phyloP scores from a whole-genome alignment of 1,284 basidiomycete species.

The Apiotrichum sp. region DNA sequence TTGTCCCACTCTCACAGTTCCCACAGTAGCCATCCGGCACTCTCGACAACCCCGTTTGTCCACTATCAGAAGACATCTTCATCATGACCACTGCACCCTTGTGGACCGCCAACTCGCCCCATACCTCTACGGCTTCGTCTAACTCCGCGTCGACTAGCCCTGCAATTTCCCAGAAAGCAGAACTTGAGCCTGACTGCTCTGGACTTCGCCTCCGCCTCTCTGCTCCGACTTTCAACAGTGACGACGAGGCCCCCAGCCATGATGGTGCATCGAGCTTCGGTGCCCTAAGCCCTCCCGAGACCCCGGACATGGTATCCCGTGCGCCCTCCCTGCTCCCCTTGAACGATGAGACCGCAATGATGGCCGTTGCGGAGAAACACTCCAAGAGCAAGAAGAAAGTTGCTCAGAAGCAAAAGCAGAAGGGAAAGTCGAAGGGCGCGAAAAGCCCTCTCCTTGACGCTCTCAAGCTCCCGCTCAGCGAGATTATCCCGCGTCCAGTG shows the following conservation, averaged over 20 bases:
- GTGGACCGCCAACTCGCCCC: background rate
- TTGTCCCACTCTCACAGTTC: no score
- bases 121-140: background rate
- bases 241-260: background rate
- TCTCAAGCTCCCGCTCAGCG: constrained; percentile 21
- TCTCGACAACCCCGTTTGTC: no score
- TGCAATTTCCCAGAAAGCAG: background rate
- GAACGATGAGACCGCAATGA: background rate
- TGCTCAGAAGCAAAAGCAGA: constrained; percentile 1
- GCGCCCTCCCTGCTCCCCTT: constrained; percentile 3
- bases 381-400: background rate
- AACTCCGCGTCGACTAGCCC: background rate
- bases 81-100: background rate
- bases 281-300: background rate
- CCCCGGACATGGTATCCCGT: background rate
- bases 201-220: constrained; percentile 4
- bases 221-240: background rate
- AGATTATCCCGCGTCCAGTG: constrained; percentile 21
- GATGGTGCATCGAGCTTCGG: background rate
- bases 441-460: constrained; percentile 18
- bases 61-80: no score
- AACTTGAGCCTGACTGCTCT: background rate
- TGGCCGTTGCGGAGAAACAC: background rate
- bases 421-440: background rate
- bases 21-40: no score